Conservation (phyloP, 2,329 filamentous ascomycete genomes). For the Neospermospora avenae region DNA sequence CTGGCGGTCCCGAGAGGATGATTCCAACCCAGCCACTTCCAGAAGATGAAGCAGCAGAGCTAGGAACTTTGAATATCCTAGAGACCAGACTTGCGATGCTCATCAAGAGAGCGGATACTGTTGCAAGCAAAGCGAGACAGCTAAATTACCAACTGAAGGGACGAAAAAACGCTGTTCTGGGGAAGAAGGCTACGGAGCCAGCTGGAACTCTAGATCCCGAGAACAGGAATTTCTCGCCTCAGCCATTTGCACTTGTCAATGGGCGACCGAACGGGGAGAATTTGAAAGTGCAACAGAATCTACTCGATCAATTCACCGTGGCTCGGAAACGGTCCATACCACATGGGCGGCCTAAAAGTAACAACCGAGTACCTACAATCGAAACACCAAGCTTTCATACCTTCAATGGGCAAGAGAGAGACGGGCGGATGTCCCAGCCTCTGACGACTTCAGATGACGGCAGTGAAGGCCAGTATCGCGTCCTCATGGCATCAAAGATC, state of each 20-base stretch:
- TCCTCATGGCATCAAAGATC: slow-evolving; percentile 70
- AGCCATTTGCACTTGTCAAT: slow-evolving; percentile 37
- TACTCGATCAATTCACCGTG: slow-evolving; percentile 51
- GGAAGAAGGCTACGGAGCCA: slow-evolving; percentile 49
- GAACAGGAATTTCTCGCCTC: slow-evolving; percentile 22
- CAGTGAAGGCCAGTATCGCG: slow-evolving; percentile 43
- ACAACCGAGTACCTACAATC: slow-evolving; percentile 11
- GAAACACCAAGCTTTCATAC: slow-evolving; percentile 10
- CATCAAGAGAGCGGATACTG: slow-evolving; percentile 75
- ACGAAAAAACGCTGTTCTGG: slow-evolving; percentile 68
- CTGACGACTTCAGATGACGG: slow-evolving; percentile 26
- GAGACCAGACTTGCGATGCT: slow-evolving; percentile 74
- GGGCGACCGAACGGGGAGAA: slow-evolving; percentile 35
- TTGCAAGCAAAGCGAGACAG: slow-evolving; percentile 69
- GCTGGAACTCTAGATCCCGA: slow-evolving; percentile 17
- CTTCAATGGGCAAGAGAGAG: slow-evolving; percentile 19
- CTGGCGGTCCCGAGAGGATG: slow-evolving; percentile 77
- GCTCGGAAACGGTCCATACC: slow-evolving; percentile 23
- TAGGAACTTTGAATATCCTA: slow-evolving; percentile 79
- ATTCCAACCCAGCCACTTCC: slow-evolving; percentile 77
- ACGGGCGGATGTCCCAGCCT: slow-evolving; percentile 31
- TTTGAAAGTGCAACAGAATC: slow-evolving; percentile 46
- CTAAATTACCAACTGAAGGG: slow-evolving; percentile 78
- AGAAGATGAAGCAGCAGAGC: slow-evolving; percentile 82
- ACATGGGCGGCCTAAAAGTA: slow-evolving; percentile 21